phyloP scores from a whole-genome alignment of 495 filamentous ascomycete species.

The Monascus purpureus region DNA sequence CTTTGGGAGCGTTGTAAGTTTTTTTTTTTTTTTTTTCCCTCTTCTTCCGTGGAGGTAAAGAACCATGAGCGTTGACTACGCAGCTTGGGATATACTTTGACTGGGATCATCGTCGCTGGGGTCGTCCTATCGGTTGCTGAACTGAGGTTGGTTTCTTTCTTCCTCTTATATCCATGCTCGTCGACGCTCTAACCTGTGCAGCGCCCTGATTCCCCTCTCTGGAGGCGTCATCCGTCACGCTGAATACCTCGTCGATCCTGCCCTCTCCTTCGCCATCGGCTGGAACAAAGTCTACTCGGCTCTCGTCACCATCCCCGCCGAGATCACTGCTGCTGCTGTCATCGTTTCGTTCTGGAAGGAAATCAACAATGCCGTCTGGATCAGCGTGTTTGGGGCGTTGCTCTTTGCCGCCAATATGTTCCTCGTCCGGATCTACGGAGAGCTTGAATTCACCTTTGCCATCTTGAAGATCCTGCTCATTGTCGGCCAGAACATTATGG shows the following conservation, averaged over 20 bases:
- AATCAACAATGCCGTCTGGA: conserved; percentile 25
- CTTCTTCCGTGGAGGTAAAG: too few species aligned
- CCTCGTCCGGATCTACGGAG: conserved; percentile 34
- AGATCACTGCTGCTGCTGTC: conserved; percentile 29
- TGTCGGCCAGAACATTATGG: too few species aligned
- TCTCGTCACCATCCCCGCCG: conserved; percentile 23
- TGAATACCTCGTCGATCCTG: conserved; percentile 16
- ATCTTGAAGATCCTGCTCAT: conserved; percentile 31
- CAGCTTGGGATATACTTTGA: too few species aligned
- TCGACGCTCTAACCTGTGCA: too few species aligned
- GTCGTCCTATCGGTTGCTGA: too few species aligned
- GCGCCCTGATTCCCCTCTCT: too few species aligned
- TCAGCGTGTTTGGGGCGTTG: conserved; percentile 29
- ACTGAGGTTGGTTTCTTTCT: too few species aligned
- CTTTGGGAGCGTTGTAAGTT: conserved; percentile 40
- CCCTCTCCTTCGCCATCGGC: conserved; percentile 16
- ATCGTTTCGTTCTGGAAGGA: conserved; percentile 35
- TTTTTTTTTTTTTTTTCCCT: too few species aligned
- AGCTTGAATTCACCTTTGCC: conserved; percentile 30
- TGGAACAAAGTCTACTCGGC: conserved; percentile 19
- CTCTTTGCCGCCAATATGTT: too few species aligned
- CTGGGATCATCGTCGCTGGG: too few species aligned
- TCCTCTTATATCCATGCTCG: too few species aligned
- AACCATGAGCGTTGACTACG: too few species aligned
- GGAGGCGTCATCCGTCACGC: conserved; percentile 15